Conservation (phyloP, 1,139 yeast species). For the Geotrichum cucujoidarum region DNA sequence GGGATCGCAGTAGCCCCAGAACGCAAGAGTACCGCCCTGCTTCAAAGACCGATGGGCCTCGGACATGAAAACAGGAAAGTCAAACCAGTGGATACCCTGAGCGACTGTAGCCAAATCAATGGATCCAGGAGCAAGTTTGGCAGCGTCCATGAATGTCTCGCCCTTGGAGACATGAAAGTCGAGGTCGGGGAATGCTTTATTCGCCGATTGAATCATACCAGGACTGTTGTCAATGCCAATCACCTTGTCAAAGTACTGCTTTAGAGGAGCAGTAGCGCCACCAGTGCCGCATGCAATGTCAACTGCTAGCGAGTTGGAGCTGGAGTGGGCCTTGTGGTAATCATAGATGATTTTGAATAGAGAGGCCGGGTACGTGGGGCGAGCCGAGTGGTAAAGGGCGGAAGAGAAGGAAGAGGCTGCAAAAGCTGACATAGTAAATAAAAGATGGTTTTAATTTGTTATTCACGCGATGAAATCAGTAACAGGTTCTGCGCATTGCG, state of each 20-base stretch:
- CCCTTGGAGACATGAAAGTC: constrained; percentile 10
- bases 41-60: constrained; percentile 49
- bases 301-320: constrained; percentile 38
- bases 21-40: constrained; percentile 60
- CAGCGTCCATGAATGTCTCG: constrained; percentile 32
- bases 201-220: constrained; percentile 58
- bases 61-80: constrained; percentile 48
- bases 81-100: constrained; percentile 78
- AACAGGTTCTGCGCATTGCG: no score
- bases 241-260: constrained; percentile 43
- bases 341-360: constrained; percentile 46
- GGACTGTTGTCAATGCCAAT: constrained; percentile 65
- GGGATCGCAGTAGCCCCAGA: constrained; percentile 79
- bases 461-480: no score
- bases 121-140: constrained; percentile 30
- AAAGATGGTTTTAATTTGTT: no score
- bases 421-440: constrained; percentile 68
- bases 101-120: constrained; percentile 68
- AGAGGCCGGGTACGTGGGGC: constrained; percentile 61
- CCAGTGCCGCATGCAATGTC: constrained; percentile 91
- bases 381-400: constrained; percentile 51
- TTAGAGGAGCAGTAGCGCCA: constrained; percentile 58
- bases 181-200: constrained; percentile 22
- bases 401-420: constrained; percentile 56
- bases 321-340: constrained; percentile 35